Evolutionary conservation across 768 basidiomycete species (phyloP), one percentile per base, ranked within the genome.

Genomic region (Boletus rubropictus): DNA sequence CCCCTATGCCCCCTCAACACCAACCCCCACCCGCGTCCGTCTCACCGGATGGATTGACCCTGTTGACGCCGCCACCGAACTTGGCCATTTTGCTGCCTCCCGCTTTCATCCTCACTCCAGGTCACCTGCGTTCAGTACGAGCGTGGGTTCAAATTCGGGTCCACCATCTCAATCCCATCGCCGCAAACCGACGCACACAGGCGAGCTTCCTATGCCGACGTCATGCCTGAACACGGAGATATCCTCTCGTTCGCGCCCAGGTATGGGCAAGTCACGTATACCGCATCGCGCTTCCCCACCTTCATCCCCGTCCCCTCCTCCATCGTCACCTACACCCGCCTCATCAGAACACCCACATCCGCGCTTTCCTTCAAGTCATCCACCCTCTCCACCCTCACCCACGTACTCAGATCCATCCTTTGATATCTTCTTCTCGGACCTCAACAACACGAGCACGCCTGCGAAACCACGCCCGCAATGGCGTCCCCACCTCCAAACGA

Each of bases 21-120:
- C 50, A 25, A 62, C 37, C 12, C 61, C 49, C 5, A 50, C 50
- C 12, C 61, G 64, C 7, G 71, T 81, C 24, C 75, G 82, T 17
- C 72, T 74, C 44, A 59, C 63, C 0, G 83, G 82, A 0, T 78
- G 72, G 66, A 81, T 86, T 31, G 67, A 73, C 20, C 64, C 68
- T 3, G 78, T 78, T 8, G 79, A 84, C 50, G 67, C 78, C 49
- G 70, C 72, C 4, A 54, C 63, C 3, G 82, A 85, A 52, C 57
- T 84, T 5, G 65, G 69, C 12, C 71, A 71, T 0, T 85, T 80
- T 53, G 72, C 74, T 40, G 61, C 61, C 10, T 72, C 64, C 20
- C 62, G 50, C 15, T 22, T 50, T 17, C 42, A 46, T 6, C 12
- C 44, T 11, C 47, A 44, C 17, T 9, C 42, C 15, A 41, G 27